Percentiles rank a stretch among this genome's conserved stretches.
Conservation (phyloP, 768 basidiomycete genomes). For the Rhodotorula diobovata region DNA sequence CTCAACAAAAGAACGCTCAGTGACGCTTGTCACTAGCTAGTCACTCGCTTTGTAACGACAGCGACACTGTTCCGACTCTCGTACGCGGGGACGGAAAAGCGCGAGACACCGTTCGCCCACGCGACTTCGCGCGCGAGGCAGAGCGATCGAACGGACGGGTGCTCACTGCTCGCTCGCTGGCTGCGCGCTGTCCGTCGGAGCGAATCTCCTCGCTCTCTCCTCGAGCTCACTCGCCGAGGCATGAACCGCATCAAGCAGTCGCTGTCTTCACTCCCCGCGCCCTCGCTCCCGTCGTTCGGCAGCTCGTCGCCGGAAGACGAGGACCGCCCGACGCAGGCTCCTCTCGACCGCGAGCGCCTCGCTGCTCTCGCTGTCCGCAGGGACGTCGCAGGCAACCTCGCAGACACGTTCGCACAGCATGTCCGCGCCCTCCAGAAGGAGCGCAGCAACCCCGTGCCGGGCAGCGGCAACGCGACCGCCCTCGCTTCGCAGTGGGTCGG, state of each 20-base stretch:
- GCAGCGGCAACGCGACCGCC: neutral
- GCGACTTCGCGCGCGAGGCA: too few relatives aligned
- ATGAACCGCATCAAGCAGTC: slow-evolving; percentile 26
- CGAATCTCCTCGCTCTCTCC: neutral
- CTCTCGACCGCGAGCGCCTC: neutral
- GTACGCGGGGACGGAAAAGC: too few relatives aligned
- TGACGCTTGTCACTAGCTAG: too few relatives aligned
- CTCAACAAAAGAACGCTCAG: neutral
- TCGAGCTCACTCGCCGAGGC: neutral
- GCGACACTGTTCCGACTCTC: too few relatives aligned
- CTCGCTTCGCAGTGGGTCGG: slow-evolving; percentile 2
- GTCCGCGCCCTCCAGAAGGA: slow-evolving; percentile 8
- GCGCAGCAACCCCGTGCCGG: neutral
- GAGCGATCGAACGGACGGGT: too few relatives aligned
- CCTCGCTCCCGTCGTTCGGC: neutral
- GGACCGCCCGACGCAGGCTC: neutral
- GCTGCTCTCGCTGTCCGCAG: neutral
- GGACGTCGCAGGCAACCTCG: neutral
- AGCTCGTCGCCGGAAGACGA: neutral
- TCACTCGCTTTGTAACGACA: too few relatives aligned
- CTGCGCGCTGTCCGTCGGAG: too few relatives aligned
- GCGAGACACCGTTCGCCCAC: too few relatives aligned
- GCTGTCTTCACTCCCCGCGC: neutral
- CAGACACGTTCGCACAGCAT: neutral
- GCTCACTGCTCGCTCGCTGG: too few relatives aligned